phyloP scores from a whole-genome alignment of 2,329 filamentous ascomycete species.

The Colletotrichum eleusines region DNA sequence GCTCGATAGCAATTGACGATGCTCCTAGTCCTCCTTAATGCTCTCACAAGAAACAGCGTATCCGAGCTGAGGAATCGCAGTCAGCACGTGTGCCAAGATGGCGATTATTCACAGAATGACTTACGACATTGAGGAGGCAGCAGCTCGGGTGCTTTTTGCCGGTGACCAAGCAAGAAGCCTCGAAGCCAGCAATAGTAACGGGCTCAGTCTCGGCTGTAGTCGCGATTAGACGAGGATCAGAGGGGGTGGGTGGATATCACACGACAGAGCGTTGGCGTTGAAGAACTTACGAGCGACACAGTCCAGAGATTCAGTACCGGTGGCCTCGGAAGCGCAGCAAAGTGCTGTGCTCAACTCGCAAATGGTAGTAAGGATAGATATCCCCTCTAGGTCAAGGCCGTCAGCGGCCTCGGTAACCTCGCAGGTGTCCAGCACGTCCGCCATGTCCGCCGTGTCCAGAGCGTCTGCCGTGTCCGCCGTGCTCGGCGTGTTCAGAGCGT shows the following conservation, averaged over 20 bases:
- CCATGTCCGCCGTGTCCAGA: too few relatives aligned
- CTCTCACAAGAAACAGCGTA: neutral
- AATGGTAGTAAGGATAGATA: neutral
- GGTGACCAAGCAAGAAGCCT: constrained; percentile 1
- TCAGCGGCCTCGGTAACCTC: neutral
- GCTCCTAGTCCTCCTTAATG: too few relatives aligned
- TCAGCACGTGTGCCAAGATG: neutral
- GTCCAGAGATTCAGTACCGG: neutral
- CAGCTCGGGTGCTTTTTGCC: neutral
- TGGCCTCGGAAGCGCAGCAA: constrained; percentile 2
- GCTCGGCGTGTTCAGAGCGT: too few relatives aligned
- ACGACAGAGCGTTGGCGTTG: accelerated
- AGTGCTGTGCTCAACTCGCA: neutral
- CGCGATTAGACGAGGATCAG: neutral
- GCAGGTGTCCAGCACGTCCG: too few relatives aligned
- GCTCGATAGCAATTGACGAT: neutral
- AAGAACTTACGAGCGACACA: constrained; percentile 18
- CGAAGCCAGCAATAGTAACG: neutral
- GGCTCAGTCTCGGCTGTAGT: neutral
- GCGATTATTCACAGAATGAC: neutral
- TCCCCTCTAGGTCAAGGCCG: neutral
- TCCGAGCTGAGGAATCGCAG: neutral
- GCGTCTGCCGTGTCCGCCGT: too few relatives aligned
- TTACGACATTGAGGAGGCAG: constrained; percentile 18
- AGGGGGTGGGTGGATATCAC: neutral